Conservation (phyloP, 192 early-diverging fungal genomes). For the Coemansia interrupta region DNA sequence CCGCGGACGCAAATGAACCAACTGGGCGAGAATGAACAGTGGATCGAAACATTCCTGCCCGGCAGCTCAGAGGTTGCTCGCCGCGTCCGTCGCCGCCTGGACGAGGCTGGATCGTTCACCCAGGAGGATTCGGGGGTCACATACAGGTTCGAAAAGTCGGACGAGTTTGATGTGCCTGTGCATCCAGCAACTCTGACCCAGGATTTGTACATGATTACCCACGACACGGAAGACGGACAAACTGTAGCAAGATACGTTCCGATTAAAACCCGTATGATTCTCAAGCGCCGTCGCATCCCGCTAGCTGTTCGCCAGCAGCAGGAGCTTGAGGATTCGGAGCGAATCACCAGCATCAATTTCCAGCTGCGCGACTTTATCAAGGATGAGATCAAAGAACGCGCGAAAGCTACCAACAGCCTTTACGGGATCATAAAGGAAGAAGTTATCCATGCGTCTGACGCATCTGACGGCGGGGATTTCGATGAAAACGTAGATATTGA, state of each 20-base stretch:
- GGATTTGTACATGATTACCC: conserved; percentile 37
- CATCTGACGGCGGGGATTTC: conserved; percentile 6
- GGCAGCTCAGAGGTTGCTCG: conserved; percentile 22
- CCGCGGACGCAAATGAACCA: conserved; percentile 30
- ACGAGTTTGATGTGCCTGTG: conserved; percentile 39
- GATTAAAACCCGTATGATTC: conserved; percentile 25
- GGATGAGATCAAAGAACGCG: conserved; percentile 37
- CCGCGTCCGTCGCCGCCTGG: conserved; percentile 14
- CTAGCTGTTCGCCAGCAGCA: conserved; percentile 11
- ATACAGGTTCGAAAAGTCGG: conserved; percentile 33
- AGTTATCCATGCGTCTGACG: conserved; percentile 15
- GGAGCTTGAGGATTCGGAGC: conserved; percentile 21
- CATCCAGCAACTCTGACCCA: conserved; percentile 20
- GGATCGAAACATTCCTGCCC: conserved; percentile 46
- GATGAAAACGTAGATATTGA: conserved; percentile 36
- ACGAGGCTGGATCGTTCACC: background rate
- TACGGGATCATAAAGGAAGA: conserved; percentile 27
- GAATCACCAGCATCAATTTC: conserved; percentile 28
- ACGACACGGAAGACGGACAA: background rate
- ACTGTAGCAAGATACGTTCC: conserved; percentile 32
- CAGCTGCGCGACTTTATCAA: conserved; percentile 42
- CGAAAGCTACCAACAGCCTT: conserved; percentile 18
- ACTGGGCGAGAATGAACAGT: conserved; percentile 40
- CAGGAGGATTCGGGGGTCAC: conserved; percentile 21
- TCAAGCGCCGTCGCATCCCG: conserved; percentile 36